phyloP scores from a whole-genome alignment of 1,139 yeast species.

The Taphrina betulina region DNA sequence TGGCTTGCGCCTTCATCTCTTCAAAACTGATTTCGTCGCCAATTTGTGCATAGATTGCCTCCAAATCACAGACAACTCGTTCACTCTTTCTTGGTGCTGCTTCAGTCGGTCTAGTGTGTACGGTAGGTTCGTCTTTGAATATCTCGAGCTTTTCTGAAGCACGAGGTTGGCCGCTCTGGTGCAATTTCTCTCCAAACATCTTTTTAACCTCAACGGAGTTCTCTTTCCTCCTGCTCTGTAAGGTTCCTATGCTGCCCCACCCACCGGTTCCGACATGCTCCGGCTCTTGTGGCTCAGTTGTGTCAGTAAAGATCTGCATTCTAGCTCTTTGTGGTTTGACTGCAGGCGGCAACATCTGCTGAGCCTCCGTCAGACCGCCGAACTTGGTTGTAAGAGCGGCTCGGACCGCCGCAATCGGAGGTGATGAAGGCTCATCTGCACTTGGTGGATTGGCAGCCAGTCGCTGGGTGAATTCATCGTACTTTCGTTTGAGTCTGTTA shows the following conservation, averaged over 20 bases:
- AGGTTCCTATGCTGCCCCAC: conserved; percentile 57
- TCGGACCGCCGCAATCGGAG: conserved; percentile 33
- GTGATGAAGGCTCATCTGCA: conserved; percentile 14
- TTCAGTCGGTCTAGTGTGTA: neutral
- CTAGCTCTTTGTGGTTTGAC: neutral
- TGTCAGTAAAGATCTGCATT: conserved; percentile 44
- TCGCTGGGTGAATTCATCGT: conserved; percentile 52
- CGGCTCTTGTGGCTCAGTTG: conserved; percentile 39
- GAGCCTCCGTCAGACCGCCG: conserved; percentile 27
- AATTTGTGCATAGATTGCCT: conserved; percentile 52
- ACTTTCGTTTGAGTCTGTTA: conserved; percentile 54
- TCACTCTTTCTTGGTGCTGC: conserved; percentile 53
- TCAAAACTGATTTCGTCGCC: conserved; percentile 60
- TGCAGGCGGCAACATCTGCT: conserved; percentile 31
- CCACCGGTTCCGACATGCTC: conserved; percentile 41
- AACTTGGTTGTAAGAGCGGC: conserved; percentile 39
- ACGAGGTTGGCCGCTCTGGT: neutral
- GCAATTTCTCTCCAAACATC: conserved; percentile 57
- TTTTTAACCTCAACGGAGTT: conserved; percentile 48
- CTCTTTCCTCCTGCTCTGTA: conserved; percentile 61
- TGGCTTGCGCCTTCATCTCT: conserved; percentile 58
- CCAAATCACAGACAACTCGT: conserved; percentile 53
- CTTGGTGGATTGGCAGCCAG: conserved; percentile 40
- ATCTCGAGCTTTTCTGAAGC: conserved; percentile 3
- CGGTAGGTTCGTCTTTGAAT: conserved; percentile 22